Percentiles rank a stretch among this genome's conserved stretches.
phyloP scores from a whole-genome alignment of 306 rosid species.

The Dryas drummondii region DNA sequence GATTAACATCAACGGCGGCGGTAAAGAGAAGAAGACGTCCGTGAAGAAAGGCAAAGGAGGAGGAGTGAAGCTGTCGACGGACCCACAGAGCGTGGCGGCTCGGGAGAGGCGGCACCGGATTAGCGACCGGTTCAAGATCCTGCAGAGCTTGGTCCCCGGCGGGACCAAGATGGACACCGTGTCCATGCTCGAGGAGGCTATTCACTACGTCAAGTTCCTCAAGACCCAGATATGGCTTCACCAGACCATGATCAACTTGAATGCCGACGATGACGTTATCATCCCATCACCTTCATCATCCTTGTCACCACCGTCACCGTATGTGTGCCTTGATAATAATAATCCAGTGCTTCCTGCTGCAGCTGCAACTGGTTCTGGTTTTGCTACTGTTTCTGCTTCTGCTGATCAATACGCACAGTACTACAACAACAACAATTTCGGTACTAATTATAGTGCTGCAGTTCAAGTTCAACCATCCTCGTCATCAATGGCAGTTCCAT shows the following conservation, averaged over 20 bases:
- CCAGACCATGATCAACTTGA: constrained; percentile 60
- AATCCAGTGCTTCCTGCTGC: too few relatives aligned
- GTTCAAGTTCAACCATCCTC: neutral
- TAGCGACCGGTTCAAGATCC: constrained; percentile 84
- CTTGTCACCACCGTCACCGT: neutral
- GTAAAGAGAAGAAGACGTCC: constrained; percentile 15
- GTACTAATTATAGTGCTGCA: too few relatives aligned
- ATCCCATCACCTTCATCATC: neutral
- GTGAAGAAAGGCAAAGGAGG: constrained; percentile 34
- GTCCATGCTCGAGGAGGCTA: constrained; percentile 84
- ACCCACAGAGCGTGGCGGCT: constrained; percentile 94
- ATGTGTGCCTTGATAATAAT: neutral
- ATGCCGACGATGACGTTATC: constrained; percentile 24
- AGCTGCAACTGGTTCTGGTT: too few relatives aligned
- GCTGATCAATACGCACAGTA: too few relatives aligned
- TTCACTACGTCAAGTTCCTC: constrained; percentile 80
- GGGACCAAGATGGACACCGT: constrained; percentile 91
- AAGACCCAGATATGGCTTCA: constrained; percentile 82
- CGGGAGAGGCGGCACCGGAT: constrained; percentile 84
- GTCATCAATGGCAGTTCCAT: neutral
- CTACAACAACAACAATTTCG: too few relatives aligned
- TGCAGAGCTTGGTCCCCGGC: constrained; percentile 89
- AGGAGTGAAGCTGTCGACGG: constrained; percentile 72
- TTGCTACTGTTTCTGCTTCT: too few relatives aligned
- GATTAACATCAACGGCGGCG: constrained; percentile 19